Percentiles rank a stretch among this genome's conserved stretches.
These are phyloP conservation scores for Epichloe festucae DNA, from an alignment of 2,329 filamentous ascomycete species.

Conservation along the genomic window DNA sequence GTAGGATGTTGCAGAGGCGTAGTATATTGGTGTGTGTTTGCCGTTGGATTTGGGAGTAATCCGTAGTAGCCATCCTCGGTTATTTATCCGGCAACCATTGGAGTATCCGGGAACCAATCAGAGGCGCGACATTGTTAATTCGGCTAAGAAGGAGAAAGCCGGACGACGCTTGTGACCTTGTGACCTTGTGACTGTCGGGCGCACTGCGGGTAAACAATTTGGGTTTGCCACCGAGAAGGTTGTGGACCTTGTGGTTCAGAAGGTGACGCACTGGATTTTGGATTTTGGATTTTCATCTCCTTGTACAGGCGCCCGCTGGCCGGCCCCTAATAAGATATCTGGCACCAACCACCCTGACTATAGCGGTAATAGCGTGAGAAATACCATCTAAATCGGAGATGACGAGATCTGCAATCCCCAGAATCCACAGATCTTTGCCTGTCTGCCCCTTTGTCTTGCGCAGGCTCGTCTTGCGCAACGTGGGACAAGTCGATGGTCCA, in stretches of 20 bases:
- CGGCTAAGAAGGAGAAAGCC: slow-evolving; percentile 17
- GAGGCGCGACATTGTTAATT: slow-evolving; percentile 16
- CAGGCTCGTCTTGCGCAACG: background rate
- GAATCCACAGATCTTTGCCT: background rate
- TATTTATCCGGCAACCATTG: slow-evolving; percentile 5
- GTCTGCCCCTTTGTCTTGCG: background rate
- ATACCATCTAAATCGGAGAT: background rate
- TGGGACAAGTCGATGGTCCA: background rate
- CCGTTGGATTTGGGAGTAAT: slow-evolving; percentile 2
- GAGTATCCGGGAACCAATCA: slow-evolving; percentile 8
- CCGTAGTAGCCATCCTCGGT: slow-evolving; percentile 8
- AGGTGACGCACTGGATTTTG: background rate
- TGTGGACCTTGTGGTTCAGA: background rate
- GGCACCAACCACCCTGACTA: too few species aligned
- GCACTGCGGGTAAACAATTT: slow-evolving; percentile 4
- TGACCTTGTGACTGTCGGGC: background rate
- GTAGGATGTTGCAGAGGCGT: background rate
- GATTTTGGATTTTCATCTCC: background rate
- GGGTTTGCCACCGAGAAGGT: background rate
- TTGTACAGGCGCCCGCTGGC: too few species aligned
- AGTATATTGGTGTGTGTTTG: slow-evolving; percentile 1
- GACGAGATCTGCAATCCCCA: background rate
- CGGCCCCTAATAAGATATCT: too few species aligned
- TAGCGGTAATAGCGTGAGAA: background rate
- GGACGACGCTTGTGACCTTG: slow-evolving; percentile 8